These are phyloP conservation scores for Diaporthe aspalathi DNA, from an alignment of 2,329 filamentous ascomycete species.

Conservation along the genomic window DNA sequence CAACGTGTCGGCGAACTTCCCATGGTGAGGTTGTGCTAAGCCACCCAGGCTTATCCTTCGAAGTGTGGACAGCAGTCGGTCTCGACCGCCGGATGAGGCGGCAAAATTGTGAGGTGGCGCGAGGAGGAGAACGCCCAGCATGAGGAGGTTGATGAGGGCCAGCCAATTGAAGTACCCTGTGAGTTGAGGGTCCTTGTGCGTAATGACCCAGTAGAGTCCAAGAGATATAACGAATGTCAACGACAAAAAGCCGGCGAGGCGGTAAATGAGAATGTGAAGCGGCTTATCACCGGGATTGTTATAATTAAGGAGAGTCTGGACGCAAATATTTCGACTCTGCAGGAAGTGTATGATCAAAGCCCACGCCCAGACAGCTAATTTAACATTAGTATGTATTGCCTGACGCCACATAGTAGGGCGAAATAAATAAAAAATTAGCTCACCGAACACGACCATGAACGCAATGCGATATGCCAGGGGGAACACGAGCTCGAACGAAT, in stretches of 20 bases:
- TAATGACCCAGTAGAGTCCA: conserved; percentile 9
- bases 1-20: conserved; percentile 20
- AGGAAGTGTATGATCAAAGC: conserved; percentile 18
- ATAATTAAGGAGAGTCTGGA: conserved; percentile 24
- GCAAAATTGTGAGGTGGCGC: conserved; percentile 19
- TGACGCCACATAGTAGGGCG: accelerated
- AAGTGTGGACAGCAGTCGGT: background rate
- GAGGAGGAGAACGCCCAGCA: background rate
- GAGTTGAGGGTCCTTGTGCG: conserved; percentile 15
- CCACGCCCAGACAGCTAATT: conserved; percentile 13
- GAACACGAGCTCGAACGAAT: conserved; percentile 8
- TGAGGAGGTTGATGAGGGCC: conserved; percentile 9
- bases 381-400: background rate
- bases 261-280: conserved; percentile 18
- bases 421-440: background rate
- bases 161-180: conserved; percentile 14
- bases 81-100: conserved; percentile 4
- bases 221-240: conserved; percentile 4
- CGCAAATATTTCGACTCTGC: conserved; percentile 5
- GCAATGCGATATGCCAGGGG: conserved; percentile 17
- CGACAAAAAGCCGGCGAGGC: conserved; percentile 5
- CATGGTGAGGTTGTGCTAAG: conserved; percentile 13
- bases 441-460: conserved; percentile 22
- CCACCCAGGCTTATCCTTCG: conserved; percentile 21
- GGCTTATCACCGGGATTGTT: conserved; percentile 11